These are phyloP conservation scores for Clavispora santaluciae DNA, from an alignment of 805 yeast genomes.

Conservation along the genomic window DNA sequence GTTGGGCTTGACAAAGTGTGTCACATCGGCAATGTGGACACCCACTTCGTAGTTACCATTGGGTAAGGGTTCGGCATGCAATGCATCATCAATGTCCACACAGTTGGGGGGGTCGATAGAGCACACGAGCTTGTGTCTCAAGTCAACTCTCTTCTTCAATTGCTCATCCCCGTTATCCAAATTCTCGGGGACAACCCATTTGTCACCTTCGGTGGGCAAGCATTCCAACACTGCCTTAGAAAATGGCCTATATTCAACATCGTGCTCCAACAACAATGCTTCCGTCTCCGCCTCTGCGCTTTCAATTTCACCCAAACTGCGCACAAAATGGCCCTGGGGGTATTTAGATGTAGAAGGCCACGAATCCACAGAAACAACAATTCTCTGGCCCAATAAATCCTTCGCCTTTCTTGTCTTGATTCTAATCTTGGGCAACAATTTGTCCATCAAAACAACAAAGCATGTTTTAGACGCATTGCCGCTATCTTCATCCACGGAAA, in stretches of 20 bases:
- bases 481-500: constrained; percentile 43
- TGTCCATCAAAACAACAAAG: constrained; percentile 85
- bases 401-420: constrained; percentile 83
- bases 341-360: constrained; percentile 83
- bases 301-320: constrained; percentile 85
- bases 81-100: constrained; percentile 98
- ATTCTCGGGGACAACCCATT: constrained; percentile 82
- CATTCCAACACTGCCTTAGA: constrained; percentile 88
- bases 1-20: constrained; percentile 91
- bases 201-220: constrained; percentile 87
- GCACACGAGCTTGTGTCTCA: constrained; percentile 85
- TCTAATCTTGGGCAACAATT: constrained; percentile 77
- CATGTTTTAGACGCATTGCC: constrained; percentile 72
- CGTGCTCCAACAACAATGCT: constrained; percentile 88
- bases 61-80: constrained; percentile 78
- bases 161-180: constrained; percentile 48
- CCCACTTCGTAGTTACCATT: constrained; percentile 97
- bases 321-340: constrained; percentile 93
- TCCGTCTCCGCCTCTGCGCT: constrained; percentile 94
- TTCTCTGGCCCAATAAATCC: constrained; percentile 81
- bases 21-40: constrained; percentile 98
- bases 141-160: constrained; percentile 66
- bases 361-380: constrained; percentile 86
- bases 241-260: constrained; percentile 94
- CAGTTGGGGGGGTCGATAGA: constrained; percentile 97